Conservation (phyloP, 1,284 basidiomycete species). For the Apiotrichum domesticum region DNA sequence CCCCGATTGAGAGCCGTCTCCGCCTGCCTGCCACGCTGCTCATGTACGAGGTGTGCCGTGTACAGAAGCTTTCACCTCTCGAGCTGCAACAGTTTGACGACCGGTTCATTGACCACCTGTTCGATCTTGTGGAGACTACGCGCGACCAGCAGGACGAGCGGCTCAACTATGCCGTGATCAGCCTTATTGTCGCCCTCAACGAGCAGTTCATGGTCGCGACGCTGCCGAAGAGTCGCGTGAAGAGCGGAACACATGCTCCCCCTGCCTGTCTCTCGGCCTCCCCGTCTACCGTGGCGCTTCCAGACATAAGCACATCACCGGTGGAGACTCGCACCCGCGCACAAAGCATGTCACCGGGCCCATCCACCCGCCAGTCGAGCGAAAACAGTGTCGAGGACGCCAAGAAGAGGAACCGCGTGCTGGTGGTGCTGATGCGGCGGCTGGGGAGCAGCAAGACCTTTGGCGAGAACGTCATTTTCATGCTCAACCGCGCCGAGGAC, state of each 20-base stretch:
- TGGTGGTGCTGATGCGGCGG: constrained; percentile 75
- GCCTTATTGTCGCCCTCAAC: constrained; percentile 87
- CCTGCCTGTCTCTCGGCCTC: background rate
- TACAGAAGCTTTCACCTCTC: constrained; percentile 68
- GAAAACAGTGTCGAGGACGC: constrained; percentile 35
- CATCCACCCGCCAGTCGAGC: background rate
- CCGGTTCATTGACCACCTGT: constrained; percentile 79
- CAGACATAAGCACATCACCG: background rate
- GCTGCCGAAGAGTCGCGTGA: constrained; percentile 26
- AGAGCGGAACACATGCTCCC: constrained; percentile 20
- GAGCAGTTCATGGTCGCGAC: constrained; percentile 95
- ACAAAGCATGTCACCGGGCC: constrained; percentile 2
- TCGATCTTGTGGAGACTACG: constrained; percentile 90
- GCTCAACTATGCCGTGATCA: constrained; percentile 90
- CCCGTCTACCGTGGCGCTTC: constrained; percentile 11
- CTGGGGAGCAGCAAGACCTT: constrained; percentile 85
- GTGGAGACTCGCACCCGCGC: background rate
- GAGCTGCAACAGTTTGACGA: constrained; percentile 73
- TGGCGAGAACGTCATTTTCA: constrained; percentile 97
- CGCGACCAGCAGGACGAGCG: constrained; percentile 80
- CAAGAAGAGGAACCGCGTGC: constrained; percentile 62
- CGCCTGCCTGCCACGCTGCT: constrained; percentile 65
- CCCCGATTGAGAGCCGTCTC: constrained; percentile 72
- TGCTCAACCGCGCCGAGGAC: constrained; percentile 87
- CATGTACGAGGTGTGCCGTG: constrained; percentile 83